Base-by-base conservation (phyloP, 345 rosid species). In the Eucalyptus pauciflora region DNA sequence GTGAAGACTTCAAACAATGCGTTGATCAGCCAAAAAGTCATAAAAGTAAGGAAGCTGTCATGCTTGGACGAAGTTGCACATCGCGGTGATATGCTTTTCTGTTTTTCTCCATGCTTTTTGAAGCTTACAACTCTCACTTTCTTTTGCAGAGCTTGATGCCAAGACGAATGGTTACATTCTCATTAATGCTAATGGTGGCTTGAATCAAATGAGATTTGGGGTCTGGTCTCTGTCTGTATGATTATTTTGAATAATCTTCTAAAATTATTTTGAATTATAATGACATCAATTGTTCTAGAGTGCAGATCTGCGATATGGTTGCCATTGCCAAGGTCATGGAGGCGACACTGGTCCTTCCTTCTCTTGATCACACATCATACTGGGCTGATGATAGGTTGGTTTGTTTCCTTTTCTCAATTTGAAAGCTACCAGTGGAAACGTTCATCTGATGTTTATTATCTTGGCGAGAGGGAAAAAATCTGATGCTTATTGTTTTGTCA, bases 201-300 rank as follows among this genome's bases (percentile, higher is more conserved):
- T 97, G 89, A 97, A 97, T 91, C 99, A 97, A 95, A 96, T 97
- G 99, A 94, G 99, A 96, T 96, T 96, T 95, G 99, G 99, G 99
- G 99, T 97, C 96, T 87, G 97, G 94, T 93, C 94, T 71, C 94
- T 93, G 89, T 91, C 91, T 89, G 86, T 87, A 88, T 88, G 90
- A 85, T 87, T 86, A 37, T 86, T 54, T 54, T 86, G 69, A 86
- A 51, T 33, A 4, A 33, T 86, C 18, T 51, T 86, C 69, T 86
- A 13, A 86, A 33, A 37, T 25, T 46, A 50, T 22, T 43, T 41
- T 2, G 16, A 54, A 17, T 60, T 51, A 60, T 86, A 86, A 54
- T 86, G 60, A 92, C 54, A 86, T 93, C 79, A 92, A 92, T 89
- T 88, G 86, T 95, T 92, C 93, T 96, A 93, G 94, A 93, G 89